Evolutionary conservation across 1,139 yeast species (phyloP), one percentile per base, ranked within the genome.

Genomic region (Saccharomycopsis phalli): DNA sequence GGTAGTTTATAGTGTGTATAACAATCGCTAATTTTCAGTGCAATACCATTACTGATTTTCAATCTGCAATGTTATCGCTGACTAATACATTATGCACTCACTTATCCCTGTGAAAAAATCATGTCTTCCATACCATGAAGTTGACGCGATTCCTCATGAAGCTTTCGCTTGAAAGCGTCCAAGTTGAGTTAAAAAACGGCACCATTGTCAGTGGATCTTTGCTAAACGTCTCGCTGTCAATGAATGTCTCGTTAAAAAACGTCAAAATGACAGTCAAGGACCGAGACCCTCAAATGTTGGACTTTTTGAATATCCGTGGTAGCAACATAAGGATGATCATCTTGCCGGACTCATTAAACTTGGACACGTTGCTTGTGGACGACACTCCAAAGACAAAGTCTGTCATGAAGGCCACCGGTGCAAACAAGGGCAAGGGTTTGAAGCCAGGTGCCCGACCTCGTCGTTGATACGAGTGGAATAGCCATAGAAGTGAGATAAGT

Each of bases 121-220:
- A n/a, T n/a, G n/a, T n/a, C n/a, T n/a, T n/a, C n/a, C n/a, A n/a
- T n/a, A 36, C 2, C 20, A 45, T 45, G 48, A 45, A 45, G 20
- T 25, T 45, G 14, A 45, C 48, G 10, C 69, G 82, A 49, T 88
- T 91, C 58, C 66, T 91, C 47, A 86, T 86, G 91, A 88, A 86
- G 55, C 65, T 91, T 51, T 76, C 82, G 35, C 79, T 78, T 48
- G 97, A 88, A 61, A 78, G 88, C 34, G 91, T 91, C 5, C 91
- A 93, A 41, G 84, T 91, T 20, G 98, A 91, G 57, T 67, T 91
- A 54, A 91, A 91, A 59, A 87, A 91, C 59, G 97, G 97, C 25
- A 76, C 87, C 0, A 66, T 77, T 7, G 68, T 80, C 2, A 67
- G 78, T 48, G 88, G 88, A 0, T 74, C 82, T 0, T 62, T 91